phyloP scores from a whole-genome alignment of 108 stramenopile genomes.

The Cyclostephanos tholiformis region DNA sequence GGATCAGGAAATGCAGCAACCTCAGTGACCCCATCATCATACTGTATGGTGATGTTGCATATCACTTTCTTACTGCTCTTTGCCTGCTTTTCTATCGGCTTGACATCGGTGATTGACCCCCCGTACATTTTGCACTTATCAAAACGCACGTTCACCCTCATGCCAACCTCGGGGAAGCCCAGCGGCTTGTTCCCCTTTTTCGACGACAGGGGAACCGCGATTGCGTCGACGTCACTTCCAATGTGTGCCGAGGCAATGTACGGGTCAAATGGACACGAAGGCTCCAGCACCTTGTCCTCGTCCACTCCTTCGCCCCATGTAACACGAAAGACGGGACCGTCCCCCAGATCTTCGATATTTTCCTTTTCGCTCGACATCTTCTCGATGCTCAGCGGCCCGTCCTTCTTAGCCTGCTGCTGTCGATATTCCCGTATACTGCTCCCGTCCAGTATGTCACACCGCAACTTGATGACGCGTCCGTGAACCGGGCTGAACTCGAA shows the following conservation, averaged over 20 bases:
- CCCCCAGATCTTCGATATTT: slow-evolving; percentile 13
- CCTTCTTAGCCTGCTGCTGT: slow-evolving; percentile 14
- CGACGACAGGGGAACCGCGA: slow-evolving; percentile 42
- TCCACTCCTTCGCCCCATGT: slow-evolving; percentile 89
- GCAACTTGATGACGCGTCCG: slow-evolving; percentile 73
- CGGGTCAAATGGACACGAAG: slow-evolving; percentile 60
- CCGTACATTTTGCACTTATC: slow-evolving; percentile 59
- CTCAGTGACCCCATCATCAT: slow-evolving; percentile 82
- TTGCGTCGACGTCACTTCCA: slow-evolving; percentile 20
- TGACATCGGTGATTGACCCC: slow-evolving; percentile 62
- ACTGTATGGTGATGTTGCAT: slow-evolving; percentile 60
- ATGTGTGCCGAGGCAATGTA: slow-evolving; percentile 56
- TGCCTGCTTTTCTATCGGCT: slow-evolving; percentile 26
- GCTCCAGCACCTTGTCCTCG: slow-evolving; percentile 57
- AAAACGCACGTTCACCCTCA: slow-evolving; percentile 77
- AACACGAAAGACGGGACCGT: slow-evolving; percentile 81
- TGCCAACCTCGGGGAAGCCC: slow-evolving; percentile 57
- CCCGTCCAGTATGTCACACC: slow-evolving; percentile 84
- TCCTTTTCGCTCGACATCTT: slow-evolving; percentile 8
- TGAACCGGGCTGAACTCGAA: slow-evolving; percentile 81
- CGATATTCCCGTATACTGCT: slow-evolving; percentile 23
- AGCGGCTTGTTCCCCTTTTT: slow-evolving; percentile 15
- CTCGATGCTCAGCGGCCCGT: slow-evolving; percentile 2
- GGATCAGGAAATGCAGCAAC: slow-evolving; percentile 71
- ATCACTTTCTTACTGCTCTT: slow-evolving; percentile 21